Conservation (phyloP, 1,284 basidiomycete species). For the Garcileccinum viscosum region DNA sequence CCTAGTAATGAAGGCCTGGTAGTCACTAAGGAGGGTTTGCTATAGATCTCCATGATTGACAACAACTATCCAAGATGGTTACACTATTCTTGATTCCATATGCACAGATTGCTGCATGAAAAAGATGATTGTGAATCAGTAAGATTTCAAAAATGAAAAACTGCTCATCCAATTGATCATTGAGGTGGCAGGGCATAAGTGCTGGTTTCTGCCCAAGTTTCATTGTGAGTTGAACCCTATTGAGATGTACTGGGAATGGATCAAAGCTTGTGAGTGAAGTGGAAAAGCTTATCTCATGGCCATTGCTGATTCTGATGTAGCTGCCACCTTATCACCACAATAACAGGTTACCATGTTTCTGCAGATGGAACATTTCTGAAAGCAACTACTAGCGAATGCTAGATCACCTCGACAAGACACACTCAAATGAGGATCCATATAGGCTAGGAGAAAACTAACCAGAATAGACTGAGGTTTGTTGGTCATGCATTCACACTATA, state of each 20-base stretch:
- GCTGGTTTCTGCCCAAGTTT: not conserved
- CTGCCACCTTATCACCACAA: not conserved
- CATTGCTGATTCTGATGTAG: not conserved
- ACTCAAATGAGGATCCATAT: too few relatives aligned
- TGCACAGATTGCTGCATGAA: not conserved
- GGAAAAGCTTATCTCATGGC: not conserved
- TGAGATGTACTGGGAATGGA: not conserved
- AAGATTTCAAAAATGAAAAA: not conserved
- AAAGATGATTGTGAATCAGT: not conserved
- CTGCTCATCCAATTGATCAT: not conserved
- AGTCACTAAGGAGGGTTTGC: too few relatives aligned
- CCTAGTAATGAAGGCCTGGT: too few relatives aligned
- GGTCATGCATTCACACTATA: too few relatives aligned
- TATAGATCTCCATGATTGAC: too few relatives aligned
- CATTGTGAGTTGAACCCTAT: not conserved
- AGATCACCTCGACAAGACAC: too few relatives aligned
- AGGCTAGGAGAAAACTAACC: too few relatives aligned
- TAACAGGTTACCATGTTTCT: not conserved
- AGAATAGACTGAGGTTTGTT: too few relatives aligned
- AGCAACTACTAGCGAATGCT: too few relatives aligned
- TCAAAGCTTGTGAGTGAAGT: not conserved
- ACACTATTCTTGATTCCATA: not conserved
- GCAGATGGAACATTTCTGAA: not conserved
- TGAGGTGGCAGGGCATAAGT: not conserved
- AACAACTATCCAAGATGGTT: not conserved